phyloP scores from a whole-genome alignment of 2,329 filamentous ascomycete species.

The Hymenoscyphus linearis region DNA sequence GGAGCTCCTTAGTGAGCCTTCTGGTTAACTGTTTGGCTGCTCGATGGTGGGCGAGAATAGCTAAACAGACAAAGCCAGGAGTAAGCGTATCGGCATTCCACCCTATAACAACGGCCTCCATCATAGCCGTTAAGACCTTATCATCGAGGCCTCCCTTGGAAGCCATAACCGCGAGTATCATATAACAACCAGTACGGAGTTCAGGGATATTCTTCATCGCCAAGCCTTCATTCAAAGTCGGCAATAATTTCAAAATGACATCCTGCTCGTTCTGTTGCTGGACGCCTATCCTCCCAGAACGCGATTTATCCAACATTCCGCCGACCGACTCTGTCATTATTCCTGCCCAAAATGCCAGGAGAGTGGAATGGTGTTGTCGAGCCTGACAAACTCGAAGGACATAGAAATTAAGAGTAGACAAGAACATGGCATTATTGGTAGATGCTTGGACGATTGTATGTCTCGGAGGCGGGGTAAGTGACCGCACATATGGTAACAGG shows the following conservation, averaged over 20 bases:
- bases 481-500: slow-evolving; percentile 77
- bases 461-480: slow-evolving; percentile 69
- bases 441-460: slow-evolving; percentile 80
- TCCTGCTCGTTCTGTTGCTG: slow-evolving; percentile 79
- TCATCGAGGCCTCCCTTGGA: slow-evolving; percentile 78
- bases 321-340: slow-evolving; percentile 81
- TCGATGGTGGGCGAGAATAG: slow-evolving; percentile 76
- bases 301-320: slow-evolving; percentile 71
- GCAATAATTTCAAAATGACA: slow-evolving; percentile 62
- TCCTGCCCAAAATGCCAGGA: slow-evolving; percentile 88
- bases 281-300: slow-evolving; percentile 69
- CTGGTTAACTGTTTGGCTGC: slow-evolving; percentile 63
- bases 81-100: slow-evolving; percentile 70
- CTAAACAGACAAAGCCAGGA: slow-evolving; percentile 72
- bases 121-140: slow-evolving; percentile 73
- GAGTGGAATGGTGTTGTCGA: slow-evolving; percentile 67
- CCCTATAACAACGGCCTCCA: slow-evolving; percentile 78
- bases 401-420: slow-evolving; percentile 72
- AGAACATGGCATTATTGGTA: slow-evolving; percentile 70
- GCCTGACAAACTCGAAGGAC: slow-evolving; percentile 67
- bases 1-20: slow-evolving; percentile 62
- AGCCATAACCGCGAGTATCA: slow-evolving; percentile 81
- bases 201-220: slow-evolving; percentile 70
- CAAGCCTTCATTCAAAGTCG: slow-evolving; percentile 70
- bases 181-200: slow-evolving; percentile 82